Conservation (phyloP, 2,329 filamentous ascomycete species). For the Emergomyces pasteurianus region DNA sequence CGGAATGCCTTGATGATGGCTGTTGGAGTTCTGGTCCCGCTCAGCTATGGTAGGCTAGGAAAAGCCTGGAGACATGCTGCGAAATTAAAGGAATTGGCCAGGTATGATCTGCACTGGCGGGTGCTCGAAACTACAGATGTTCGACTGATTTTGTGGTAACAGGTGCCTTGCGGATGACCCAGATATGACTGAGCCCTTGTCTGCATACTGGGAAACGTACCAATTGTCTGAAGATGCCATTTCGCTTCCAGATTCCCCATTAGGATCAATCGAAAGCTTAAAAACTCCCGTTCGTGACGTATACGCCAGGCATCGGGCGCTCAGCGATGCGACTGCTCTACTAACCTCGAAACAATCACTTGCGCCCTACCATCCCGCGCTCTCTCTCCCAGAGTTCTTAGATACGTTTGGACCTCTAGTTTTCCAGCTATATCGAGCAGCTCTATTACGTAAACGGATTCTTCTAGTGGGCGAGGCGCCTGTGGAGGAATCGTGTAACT, state of each 20-base stretch:
- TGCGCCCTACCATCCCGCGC: conserved; percentile 71
- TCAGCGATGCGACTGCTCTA: conserved; percentile 32
- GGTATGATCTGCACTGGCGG: conserved; percentile 33
- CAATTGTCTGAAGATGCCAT: conserved; percentile 26
- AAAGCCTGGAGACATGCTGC: conserved; percentile 82
- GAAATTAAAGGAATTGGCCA: conserved; percentile 60
- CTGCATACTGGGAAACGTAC: conserved; percentile 63
- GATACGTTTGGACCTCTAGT: conserved; percentile 81
- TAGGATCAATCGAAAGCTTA: conserved; percentile 40
- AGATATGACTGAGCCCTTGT: conserved; percentile 51
- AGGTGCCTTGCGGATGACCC: conserved; percentile 52
- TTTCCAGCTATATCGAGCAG: conserved; percentile 81
- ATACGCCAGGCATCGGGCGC: conserved; percentile 25
- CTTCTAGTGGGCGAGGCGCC: conserved; percentile 77
- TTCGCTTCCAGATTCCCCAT: conserved; percentile 35
- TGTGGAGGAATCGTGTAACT: conserved; percentile 75
- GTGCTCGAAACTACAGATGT: background rate
- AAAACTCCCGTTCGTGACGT: conserved; percentile 40
- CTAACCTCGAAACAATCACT: conserved; percentile 45
- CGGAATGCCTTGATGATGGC: conserved; percentile 88
- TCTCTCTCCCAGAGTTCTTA: conserved; percentile 65
- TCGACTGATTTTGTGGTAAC: background rate
- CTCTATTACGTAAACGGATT: conserved; percentile 75
- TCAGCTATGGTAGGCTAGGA: conserved; percentile 75
- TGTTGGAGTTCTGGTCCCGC: conserved; percentile 74